phyloP scores from a whole-genome alignment of 2,329 filamentous ascomycete species.

The Anthostomella pinea region DNA sequence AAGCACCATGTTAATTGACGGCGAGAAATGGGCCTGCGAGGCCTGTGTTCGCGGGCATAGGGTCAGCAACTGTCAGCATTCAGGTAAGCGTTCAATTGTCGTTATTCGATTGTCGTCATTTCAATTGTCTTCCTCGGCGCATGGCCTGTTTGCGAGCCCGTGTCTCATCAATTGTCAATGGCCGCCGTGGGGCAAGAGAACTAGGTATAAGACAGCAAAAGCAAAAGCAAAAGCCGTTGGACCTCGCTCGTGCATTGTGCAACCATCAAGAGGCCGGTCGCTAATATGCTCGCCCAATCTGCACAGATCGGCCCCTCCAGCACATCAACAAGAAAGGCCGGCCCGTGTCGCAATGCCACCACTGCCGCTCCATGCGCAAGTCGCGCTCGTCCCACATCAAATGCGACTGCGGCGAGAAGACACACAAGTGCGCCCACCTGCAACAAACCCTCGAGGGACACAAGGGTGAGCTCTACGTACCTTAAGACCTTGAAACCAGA shows the following conservation, averaged over 20 bases:
- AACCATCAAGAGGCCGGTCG: not conserved
- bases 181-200: too few species aligned
- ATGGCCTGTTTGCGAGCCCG: too few species aligned
- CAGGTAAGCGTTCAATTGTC: slow-evolving; percentile 64
- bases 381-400: slow-evolving; percentile 91
- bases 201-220: too few species aligned
- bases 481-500: slow-evolving; percentile 12
- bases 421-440: slow-evolving; percentile 64
- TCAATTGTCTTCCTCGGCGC: too few species aligned
- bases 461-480: slow-evolving; percentile 47
- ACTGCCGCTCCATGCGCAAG: slow-evolving; percentile 95
- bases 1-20: slow-evolving; percentile 73
- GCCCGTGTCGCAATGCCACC: slow-evolving; percentile 94
- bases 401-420: slow-evolving; percentile 95
- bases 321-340: slow-evolving; percentile 98
- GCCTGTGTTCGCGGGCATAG: slow-evolving; percentile 97
- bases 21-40: slow-evolving; percentile 97
- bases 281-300: not conserved
- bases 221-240: too few species aligned
- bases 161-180: too few species aligned
- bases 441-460: slow-evolving; percentile 56
- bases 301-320: slow-evolving; percentile 81
- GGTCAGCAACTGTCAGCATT: slow-evolving; percentile 97
- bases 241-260: too few species aligned
- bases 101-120: too few species aligned